Evolutionary conservation across 2,329 filamentous ascomycete genomes (phyloP).

Genomic region (Didymella glomerata): DNA sequence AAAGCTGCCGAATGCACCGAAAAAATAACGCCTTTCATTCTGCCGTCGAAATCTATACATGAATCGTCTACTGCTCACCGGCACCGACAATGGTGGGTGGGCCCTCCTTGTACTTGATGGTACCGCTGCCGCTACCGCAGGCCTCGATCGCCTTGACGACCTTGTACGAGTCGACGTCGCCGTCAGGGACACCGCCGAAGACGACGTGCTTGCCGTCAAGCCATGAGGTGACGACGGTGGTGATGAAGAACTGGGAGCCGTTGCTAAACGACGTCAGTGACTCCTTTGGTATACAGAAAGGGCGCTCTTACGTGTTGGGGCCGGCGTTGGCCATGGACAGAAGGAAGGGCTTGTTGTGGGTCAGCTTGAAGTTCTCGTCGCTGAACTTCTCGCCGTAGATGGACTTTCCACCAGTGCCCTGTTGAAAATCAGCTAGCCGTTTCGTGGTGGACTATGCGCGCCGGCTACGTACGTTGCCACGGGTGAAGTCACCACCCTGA

Average conservation of each 20-base stretch:
- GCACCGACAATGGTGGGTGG: conserved; percentile 62
- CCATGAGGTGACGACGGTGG: conserved; percentile 72
- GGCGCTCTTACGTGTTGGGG: conserved; percentile 77
- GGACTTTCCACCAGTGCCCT: conserved; percentile 91
- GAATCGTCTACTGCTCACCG: conserved; percentile 56
- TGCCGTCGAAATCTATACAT: conserved; percentile 18
- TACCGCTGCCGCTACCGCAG: conserved; percentile 63
- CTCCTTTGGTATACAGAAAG: neutral
- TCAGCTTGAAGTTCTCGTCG: conserved; percentile 87
- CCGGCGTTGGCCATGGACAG: conserved; percentile 97
- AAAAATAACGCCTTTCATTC: conserved; percentile 21
- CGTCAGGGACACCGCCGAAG: conserved; percentile 74
- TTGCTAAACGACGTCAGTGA: conserved; percentile 59
- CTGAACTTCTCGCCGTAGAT: conserved; percentile 96
- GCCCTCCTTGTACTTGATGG: conserved; percentile 60
- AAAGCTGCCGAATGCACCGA: conserved; percentile 21
- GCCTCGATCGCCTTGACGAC: conserved; percentile 68
- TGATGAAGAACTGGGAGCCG: conserved; percentile 78
- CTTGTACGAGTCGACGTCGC: conserved; percentile 62
- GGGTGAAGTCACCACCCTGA: conserved; percentile 95
- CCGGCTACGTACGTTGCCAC: conserved; percentile 75
- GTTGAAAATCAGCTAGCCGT: conserved; percentile 30
- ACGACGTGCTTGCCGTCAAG: conserved; percentile 85
- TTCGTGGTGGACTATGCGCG: neutral
- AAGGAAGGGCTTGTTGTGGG: conserved; percentile 78